Evolutionary conservation across 176 grass and related monocot genomes (phyloP).

Genomic region (Cenchrus purpureus): DNA sequence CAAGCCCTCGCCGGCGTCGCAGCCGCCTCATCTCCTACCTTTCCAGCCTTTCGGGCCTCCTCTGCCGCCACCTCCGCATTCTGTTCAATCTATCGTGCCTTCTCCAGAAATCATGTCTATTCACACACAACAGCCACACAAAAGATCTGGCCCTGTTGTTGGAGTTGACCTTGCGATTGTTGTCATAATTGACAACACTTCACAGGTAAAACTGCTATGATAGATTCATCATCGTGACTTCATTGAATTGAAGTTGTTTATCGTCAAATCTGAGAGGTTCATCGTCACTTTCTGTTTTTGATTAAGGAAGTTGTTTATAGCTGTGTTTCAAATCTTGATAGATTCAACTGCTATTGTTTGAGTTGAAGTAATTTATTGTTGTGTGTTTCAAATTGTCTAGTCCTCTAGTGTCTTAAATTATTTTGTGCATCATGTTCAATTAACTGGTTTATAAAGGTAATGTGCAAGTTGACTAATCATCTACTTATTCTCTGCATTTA

Average conservation of each 20-base stretch:
- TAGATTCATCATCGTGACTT: background rate
- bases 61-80: too few relatives aligned
- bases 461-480: background rate
- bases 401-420: background rate
- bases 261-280: background rate
- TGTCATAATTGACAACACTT: constrained; percentile 95
- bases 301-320: constrained; percentile 6
- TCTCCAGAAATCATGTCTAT: constrained; percentile 85
- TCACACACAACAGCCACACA: constrained; percentile 68
- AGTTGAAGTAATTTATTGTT: too few relatives aligned
- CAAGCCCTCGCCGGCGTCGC: too few relatives aligned
- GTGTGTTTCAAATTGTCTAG: background rate
- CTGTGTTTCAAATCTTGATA: background rate
- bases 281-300: background rate
- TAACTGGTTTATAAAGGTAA: background rate
- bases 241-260: constrained; percentile 21
- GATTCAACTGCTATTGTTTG: too few relatives aligned
- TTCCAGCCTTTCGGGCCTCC: too few relatives aligned
- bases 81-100: background rate
- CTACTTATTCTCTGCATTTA: background rate
- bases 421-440: background rate
- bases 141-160: constrained; percentile 80
- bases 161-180: constrained; percentile 77
- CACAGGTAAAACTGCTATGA: constrained; percentile 68
- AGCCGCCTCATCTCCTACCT: too few relatives aligned